phyloP scores from a whole-genome alignment of 208 protist species.

The Leishmania turanica region DNA sequence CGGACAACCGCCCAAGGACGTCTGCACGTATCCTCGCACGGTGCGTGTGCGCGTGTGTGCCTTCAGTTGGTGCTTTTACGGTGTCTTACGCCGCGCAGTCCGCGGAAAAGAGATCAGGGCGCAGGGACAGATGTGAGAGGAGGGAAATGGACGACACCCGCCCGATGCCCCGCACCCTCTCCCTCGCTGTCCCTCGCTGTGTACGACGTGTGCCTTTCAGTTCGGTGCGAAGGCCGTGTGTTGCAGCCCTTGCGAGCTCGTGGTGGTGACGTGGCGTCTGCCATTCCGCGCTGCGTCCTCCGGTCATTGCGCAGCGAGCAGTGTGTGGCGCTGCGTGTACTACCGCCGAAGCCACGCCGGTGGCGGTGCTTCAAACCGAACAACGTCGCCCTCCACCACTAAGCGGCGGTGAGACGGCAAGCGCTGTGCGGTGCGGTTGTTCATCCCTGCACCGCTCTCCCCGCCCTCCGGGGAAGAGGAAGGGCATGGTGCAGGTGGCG shows the following conservation, averaged over 20 bases:
- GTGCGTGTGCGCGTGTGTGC: not conserved
- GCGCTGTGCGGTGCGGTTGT: not conserved
- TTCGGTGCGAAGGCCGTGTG: not conserved
- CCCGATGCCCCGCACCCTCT: not conserved
- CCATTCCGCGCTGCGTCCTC: not conserved
- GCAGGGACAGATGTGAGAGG: not conserved
- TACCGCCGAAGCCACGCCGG: slow-evolving; percentile 13
- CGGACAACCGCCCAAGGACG: not conserved
- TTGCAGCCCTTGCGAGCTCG: not conserved
- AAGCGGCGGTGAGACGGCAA: not conserved
- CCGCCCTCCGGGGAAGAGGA: not conserved
- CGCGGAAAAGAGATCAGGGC: not conserved
- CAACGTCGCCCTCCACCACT: slow-evolving; percentile 1
- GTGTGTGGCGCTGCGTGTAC: not conserved
- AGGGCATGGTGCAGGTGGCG: not conserved
- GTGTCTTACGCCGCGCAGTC: not conserved
- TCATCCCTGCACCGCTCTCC: not conserved
- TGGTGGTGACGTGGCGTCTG: not conserved
- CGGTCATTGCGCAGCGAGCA: not conserved
- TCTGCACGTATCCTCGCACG: not conserved
- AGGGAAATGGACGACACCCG: not conserved
- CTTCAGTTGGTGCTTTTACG: not conserved
- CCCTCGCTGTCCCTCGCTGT: not conserved
- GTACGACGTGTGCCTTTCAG: not conserved
- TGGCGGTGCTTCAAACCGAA: slow-evolving; percentile 26